A percentile compares a stretch with the other conserved stretches of the same genome.
Conservation (phyloP, 164 flowering plant genomes). For the Sextonia rubra region DNA sequence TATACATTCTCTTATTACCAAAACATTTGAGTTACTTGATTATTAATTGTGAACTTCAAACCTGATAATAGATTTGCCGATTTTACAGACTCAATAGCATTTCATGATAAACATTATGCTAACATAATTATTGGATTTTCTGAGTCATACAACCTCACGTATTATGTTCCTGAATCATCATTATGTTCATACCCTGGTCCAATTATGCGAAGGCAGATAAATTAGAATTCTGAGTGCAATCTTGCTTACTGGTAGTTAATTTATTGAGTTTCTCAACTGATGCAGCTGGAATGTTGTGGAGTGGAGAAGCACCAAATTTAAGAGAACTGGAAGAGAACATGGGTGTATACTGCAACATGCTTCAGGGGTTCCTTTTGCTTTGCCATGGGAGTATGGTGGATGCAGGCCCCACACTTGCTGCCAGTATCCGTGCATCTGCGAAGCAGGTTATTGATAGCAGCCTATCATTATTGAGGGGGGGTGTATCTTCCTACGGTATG, state of each 20-base stretch:
- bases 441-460: conserved; percentile 75
- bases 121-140: too few species aligned
- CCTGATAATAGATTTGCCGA: too few species aligned
- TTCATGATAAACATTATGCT: too few species aligned
- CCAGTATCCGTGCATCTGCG: conserved; percentile 50
- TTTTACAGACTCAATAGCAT: too few species aligned
- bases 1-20: too few species aligned
- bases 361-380: conserved; percentile 79
- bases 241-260: background rate
- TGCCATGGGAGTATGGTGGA: conserved; percentile 73
- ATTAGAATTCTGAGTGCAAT: background rate
- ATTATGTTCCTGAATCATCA: background rate
- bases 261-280: conserved; percentile 1
- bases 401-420: conserved; percentile 81
- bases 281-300: conserved; percentile 87
- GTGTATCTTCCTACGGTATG: conserved; percentile 22
- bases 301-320: conserved; percentile 49
- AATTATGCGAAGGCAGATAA: background rate
- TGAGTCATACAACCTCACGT: too few species aligned
- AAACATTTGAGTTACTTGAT: too few species aligned
- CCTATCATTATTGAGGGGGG: conserved; percentile 29
- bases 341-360: conserved; percentile 60
- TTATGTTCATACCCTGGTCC: background rate
- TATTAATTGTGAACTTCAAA: too few species aligned
- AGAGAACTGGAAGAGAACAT: conserved; percentile 66